Percentiles rank a stretch among this genome's conserved stretches.
phyloP scores from a whole-genome alignment of 2,329 filamentous ascomycete genomes.

The Cryoendolithus antarcticus region DNA sequence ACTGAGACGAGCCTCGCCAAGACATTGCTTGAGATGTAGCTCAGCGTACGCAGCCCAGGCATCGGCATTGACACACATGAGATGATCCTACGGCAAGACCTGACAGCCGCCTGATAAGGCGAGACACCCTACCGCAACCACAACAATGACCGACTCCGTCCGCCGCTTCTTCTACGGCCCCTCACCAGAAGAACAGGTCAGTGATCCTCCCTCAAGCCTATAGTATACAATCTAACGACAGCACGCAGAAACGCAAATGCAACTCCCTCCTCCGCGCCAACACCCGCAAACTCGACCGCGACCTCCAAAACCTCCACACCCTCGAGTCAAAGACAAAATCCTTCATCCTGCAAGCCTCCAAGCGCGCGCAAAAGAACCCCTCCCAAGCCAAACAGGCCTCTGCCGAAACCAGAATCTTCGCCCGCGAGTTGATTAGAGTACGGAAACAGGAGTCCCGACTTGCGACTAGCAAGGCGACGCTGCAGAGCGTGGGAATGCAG shows the following conservation, averaged over 20 bases:
- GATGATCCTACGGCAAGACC: too few species aligned
- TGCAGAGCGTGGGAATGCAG: conserved; percentile 91
- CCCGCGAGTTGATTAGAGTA: conserved; percentile 71
- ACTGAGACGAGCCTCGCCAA: too few species aligned
- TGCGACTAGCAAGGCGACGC: conserved; percentile 78
- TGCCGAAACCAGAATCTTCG: conserved; percentile 76
- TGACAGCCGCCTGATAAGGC: too few species aligned
- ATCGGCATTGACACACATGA: too few species aligned
- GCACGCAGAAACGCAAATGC: conserved; percentile 75
- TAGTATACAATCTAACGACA: neutral
- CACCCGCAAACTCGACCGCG: conserved; percentile 86
- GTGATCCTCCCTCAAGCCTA: conserved; percentile 12
- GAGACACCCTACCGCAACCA: neutral
- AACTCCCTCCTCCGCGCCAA: conserved; percentile 81
- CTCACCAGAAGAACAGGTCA: conserved; percentile 83
- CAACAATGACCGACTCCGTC: conserved; percentile 64
- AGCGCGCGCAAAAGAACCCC: conserved; percentile 68
- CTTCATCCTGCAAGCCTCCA: conserved; percentile 71
- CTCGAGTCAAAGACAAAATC: conserved; percentile 76
- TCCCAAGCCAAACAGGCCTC: conserved; percentile 66
- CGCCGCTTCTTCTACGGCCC: conserved; percentile 81
- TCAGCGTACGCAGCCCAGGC: too few species aligned
- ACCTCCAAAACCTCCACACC: conserved; percentile 65
- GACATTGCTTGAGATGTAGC: too few species aligned
- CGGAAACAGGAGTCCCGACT: conserved; percentile 65